Base-by-base conservation (phyloP, 176 grass and related monocot species). In the Dendrocalamus sinicus region DNA sequence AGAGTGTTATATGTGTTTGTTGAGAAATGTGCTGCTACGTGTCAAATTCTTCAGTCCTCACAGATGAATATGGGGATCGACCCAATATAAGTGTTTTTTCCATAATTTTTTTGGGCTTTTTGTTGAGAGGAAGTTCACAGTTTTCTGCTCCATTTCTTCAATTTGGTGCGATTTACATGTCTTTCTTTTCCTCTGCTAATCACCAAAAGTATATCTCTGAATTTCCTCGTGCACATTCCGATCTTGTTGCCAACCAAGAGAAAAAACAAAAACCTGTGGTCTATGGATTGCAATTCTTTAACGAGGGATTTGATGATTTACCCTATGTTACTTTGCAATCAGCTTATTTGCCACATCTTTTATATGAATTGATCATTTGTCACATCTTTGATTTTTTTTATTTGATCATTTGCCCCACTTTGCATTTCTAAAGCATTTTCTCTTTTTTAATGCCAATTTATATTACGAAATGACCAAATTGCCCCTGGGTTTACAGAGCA, bases 251-350 rank as follows among this genome's bases (percentile, higher is more conserved):
- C 35, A 2, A 32, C 4, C 6, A 39, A 58, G 16, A 22, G 20
- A 73, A 17, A 64, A 47, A 43, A 9, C 5, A 30, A 60, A 43
- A 87, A 81, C 17, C 46, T 28, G 61, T 80, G 81, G 64, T 70
- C 64, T 77, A 54, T 75, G 81, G 62, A 64, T 88, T 54, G 71
- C 71, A 72, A 88, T 88, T 91, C 54, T 85, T 81, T 88, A 91
- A 26, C 28, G 28, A 30, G 28, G 28, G 1, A 30, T 30, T 30
- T 30, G 28, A 30, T 30, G 28, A 30, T 30, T 30, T 30, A 1
- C 28, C 28, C 28, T 1, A 30, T 30, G 28, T 30, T 30, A 30
- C 28, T 30, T 30, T 30, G 28, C 28, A 30, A 30, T 30, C 28
- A 30, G 28, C 28, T 30, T 1, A 30, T 30, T 30, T 30, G 28